Evolutionary conservation across 768 basidiomycete genomes (phyloP).

Genomic region (Lactarius trivialis): DNA sequence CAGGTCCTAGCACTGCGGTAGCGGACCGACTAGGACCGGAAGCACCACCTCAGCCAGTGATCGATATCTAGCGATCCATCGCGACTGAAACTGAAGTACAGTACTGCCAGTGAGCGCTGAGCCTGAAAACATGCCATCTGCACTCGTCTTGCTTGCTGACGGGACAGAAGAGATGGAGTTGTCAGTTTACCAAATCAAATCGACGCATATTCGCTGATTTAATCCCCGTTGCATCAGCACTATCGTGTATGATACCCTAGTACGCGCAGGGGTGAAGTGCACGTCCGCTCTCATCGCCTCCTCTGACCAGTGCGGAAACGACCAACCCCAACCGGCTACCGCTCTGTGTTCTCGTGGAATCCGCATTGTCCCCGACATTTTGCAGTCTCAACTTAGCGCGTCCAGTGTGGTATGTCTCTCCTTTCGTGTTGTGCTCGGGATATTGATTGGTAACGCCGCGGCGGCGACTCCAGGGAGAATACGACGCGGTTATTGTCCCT

Average conservation of each 20-base stretch:
- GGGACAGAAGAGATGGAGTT: conserved; percentile 91
- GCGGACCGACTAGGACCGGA: no score
- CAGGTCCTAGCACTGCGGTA: no score
- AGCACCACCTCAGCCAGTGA: no score
- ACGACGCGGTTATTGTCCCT: conserved; percentile 66
- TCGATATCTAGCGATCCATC: no score
- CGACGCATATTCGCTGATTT: background rate
- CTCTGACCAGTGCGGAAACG: background rate
- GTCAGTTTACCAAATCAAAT: conserved; percentile 35
- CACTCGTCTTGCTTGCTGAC: conserved; percentile 67
- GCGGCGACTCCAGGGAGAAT: conserved; percentile 43
- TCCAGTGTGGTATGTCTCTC: conserved; percentile 8
- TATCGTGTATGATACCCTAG: conserved; percentile 75
- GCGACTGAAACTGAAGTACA: background rate
- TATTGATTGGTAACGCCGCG: background rate
- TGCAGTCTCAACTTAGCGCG: conserved; percentile 3
- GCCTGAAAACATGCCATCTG: conserved; percentile 37
- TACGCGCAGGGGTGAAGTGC: conserved; percentile 62
- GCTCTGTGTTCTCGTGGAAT: conserved; percentile 18
- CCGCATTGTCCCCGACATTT: conserved; percentile 17
- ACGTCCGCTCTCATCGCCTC: conserved; percentile 56
- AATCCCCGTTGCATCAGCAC: conserved; percentile 40
- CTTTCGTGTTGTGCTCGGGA: background rate
- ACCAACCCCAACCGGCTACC: background rate
- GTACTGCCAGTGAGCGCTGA: no score